Evolutionary conservation across 495 filamentous ascomycete species (phyloP).

Genomic region (Geoglossum glabrum): DNA sequence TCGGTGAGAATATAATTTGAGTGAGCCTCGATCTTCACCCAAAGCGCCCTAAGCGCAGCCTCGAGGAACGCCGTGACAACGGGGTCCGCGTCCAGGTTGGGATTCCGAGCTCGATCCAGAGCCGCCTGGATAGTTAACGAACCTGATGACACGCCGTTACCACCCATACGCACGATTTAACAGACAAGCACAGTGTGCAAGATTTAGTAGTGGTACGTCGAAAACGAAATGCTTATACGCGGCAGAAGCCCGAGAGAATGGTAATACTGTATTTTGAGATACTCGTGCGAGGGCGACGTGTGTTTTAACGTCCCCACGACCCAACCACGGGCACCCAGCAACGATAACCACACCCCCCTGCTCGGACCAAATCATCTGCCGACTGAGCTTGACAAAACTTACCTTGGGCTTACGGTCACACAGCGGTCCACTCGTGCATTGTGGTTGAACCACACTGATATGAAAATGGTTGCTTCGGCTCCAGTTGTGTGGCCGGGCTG

Average conservation of each 20-base stretch:
- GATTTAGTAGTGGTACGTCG: background rate
- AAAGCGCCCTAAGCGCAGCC: background rate
- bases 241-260: background rate
- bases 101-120: slow-evolving; percentile 1
- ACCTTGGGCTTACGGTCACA: background rate
- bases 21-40: background rate
- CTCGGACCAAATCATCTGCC: background rate
- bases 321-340: background rate
- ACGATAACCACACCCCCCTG: background rate
- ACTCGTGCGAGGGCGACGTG: background rate
- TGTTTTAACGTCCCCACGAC: background rate
- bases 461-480: background rate
- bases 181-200: background rate
- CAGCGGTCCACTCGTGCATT: background rate
- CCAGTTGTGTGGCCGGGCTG: background rate
- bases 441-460: background rate
- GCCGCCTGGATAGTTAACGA: background rate
- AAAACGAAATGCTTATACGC: background rate
- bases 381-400: background rate
- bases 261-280: background rate
- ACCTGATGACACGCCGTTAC: background rate
- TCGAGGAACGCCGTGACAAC: background rate
- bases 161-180: background rate
- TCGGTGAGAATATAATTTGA: slow-evolving; percentile 1
- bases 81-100: background rate